Conservation (phyloP, 306 rosid species). For the Quercus glauca region DNA sequence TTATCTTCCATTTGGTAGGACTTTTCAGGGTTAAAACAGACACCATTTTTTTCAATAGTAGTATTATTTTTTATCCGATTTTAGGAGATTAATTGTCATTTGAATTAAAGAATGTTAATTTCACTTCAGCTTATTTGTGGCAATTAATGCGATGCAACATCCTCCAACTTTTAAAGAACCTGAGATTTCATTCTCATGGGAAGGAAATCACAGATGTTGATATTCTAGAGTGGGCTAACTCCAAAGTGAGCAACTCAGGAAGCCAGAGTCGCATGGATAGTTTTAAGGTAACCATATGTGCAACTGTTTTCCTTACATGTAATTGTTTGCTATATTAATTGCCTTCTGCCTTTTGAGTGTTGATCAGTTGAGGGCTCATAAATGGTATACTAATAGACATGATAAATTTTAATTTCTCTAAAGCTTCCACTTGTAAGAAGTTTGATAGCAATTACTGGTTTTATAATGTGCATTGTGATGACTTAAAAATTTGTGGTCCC, state of each 20-base stretch:
- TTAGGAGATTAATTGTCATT: neutral
- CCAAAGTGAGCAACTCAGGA: constrained; percentile 70
- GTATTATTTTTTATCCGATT: neutral
- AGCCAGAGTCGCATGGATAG: constrained; percentile 76
- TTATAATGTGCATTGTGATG: neutral
- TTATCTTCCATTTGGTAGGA: neutral
- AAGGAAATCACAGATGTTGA: constrained; percentile 88
- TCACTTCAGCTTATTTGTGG: constrained; percentile 85
- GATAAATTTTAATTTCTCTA: neutral
- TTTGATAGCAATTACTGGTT: neutral
- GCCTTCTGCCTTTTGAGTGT: neutral
- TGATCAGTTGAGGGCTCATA: neutral
- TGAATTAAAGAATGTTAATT: constrained; percentile 14
- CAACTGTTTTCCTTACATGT: neutral
- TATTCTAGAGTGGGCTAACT: constrained; percentile 91
- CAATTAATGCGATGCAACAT: constrained; percentile 92
- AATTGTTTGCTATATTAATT: neutral
- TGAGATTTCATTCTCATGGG: constrained; percentile 91
- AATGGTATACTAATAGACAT: neutral
- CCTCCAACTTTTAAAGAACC: constrained; percentile 84
- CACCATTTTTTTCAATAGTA: neutral
- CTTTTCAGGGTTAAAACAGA: too few species aligned
- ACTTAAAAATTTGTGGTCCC: neutral
- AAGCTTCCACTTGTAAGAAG: neutral
- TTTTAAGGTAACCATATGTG: constrained; percentile 58